Conservation (phyloP, 2,329 filamentous ascomycete species). For the Scortechinia acanthostroma region DNA sequence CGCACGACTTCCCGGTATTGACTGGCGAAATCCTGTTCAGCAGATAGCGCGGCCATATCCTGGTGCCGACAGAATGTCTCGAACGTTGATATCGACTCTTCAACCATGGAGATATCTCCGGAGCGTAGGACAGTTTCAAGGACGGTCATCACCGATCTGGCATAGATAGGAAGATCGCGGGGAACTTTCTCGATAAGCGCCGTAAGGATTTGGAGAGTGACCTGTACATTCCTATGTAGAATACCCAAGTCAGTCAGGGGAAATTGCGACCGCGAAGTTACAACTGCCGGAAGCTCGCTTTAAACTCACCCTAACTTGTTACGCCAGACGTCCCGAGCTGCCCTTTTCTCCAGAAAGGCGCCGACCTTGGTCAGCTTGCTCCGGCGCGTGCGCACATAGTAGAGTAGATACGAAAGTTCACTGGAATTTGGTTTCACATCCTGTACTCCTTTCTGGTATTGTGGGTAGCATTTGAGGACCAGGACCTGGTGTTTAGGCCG, state of each 20-base stretch:
- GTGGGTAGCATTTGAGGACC: slow-evolving; percentile 61
- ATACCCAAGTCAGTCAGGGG: too few species aligned
- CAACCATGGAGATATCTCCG: slow-evolving; percentile 51
- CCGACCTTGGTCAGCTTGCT: slow-evolving; percentile 62
- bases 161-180: slow-evolving; percentile 54
- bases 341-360: slow-evolving; percentile 56
- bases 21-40: slow-evolving; percentile 47
- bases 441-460: slow-evolving; percentile 52
- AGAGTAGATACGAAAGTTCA: slow-evolving; percentile 60
- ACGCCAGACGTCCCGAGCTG: slow-evolving; percentile 52
- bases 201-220: slow-evolving; percentile 56
- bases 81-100: slow-evolving; percentile 51
- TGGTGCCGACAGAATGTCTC: slow-evolving; percentile 53
- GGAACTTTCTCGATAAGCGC: slow-evolving; percentile 57
- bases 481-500: slow-evolving; percentile 62
- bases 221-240: slow-evolving; percentile 44
- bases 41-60: slow-evolving; percentile 48
- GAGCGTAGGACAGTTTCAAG: slow-evolving; percentile 49
- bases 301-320: slow-evolving; percentile 44
- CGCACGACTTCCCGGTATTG: slow-evolving; percentile 50
- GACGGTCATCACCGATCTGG: slow-evolving; percentile 46
- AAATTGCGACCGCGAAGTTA: too few species aligned
- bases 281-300: not conserved
- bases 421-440: slow-evolving; percentile 59
- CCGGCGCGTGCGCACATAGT: slow-evolving; percentile 59